Evolutionary conservation across 2,329 filamentous ascomycete genomes (phyloP).

Genomic region (Neofusicoccum ribis): DNA sequence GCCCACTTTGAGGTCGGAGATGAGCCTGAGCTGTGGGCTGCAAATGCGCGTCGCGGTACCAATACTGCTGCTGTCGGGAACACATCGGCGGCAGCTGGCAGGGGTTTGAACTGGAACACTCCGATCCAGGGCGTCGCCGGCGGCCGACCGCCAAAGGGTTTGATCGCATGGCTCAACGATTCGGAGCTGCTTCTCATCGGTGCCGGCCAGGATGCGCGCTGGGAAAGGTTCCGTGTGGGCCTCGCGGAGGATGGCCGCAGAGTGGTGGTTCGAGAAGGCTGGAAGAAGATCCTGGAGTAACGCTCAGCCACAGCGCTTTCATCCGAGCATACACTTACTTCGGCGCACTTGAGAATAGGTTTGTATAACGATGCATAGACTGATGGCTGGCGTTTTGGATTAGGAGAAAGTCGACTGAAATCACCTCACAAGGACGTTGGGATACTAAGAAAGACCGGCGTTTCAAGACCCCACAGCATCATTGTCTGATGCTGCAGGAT

Average conservation of each 20-base stretch:
- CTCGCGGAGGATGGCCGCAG: conserved; percentile 68
- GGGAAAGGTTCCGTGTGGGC: conserved; percentile 82
- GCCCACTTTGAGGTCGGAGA: conserved; percentile 81
- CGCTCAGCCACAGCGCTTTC: not conserved
- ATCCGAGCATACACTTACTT: not conserved
- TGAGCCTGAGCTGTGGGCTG: conserved; percentile 52
- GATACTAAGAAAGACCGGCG: not conserved
- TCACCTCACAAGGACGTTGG: not conserved
- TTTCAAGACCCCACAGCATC: not conserved
- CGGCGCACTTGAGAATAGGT: not conserved
- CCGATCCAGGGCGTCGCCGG: conserved; percentile 55
- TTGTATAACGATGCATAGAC: conserved; percentile 1
- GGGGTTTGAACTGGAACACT: conserved; percentile 40
- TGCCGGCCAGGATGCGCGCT: conserved; percentile 75
- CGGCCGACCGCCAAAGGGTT: conserved; percentile 71
- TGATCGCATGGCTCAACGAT: conserved; percentile 82
- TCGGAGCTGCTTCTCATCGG: conserved; percentile 73
- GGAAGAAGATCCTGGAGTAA: conserved; percentile 59
- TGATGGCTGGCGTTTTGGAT: not conserved
- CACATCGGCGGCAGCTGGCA: conserved; percentile 24
- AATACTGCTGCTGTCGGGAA: conserved; percentile 25
- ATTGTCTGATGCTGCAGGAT: not conserved
- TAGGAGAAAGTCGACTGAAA: not conserved
- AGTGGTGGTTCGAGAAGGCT: conserved; percentile 69
- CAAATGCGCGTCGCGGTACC: conserved; percentile 30